phyloP scores from a whole-genome alignment of 768 basidiomycete species.

The Suillus occidentalis region DNA sequence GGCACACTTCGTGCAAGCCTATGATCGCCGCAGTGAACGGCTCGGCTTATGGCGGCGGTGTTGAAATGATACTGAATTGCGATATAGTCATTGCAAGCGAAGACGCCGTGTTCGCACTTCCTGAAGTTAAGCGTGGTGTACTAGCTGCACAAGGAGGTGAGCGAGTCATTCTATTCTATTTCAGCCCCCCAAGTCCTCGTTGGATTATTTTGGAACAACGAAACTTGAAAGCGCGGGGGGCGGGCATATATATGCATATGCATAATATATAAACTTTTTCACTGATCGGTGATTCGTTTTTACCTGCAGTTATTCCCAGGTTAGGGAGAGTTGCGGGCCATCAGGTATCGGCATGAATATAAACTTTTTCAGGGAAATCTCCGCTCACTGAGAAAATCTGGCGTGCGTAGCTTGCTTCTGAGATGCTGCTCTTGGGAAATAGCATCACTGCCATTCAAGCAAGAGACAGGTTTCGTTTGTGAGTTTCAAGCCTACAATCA shows the following conservation, averaged over 20 bases:
- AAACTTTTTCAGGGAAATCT: slow-evolving; percentile 9
- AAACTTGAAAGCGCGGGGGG: neutral
- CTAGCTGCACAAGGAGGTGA: slow-evolving; percentile 69
- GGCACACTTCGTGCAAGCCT: slow-evolving; percentile 62
- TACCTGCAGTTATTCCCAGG: slow-evolving; percentile 60
- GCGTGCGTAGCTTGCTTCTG: slow-evolving; percentile 61
- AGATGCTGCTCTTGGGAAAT: slow-evolving; percentile 73
- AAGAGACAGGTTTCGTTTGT: slow-evolving; percentile 73
- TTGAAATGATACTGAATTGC: slow-evolving; percentile 72
- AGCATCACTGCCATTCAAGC: slow-evolving; percentile 69
- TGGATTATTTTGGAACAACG: slow-evolving; percentile 3
- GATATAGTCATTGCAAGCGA: slow-evolving; percentile 72
- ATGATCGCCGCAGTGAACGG: slow-evolving; percentile 82
- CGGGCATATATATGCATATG: slow-evolving; percentile 8
- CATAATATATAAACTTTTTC: slow-evolving; percentile 4
- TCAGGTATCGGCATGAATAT: slow-evolving; percentile 49
- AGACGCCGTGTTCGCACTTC: slow-evolving; percentile 69
- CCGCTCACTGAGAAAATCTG: slow-evolving; percentile 18
- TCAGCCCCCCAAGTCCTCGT: neutral
- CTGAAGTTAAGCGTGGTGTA: slow-evolving; percentile 79
- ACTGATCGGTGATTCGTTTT: slow-evolving; percentile 14
- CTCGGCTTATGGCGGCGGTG: slow-evolving; percentile 66
- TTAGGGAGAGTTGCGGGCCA: slow-evolving; percentile 66
- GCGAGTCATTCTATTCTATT: slow-evolving; percentile 18
- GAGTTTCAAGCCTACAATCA: slow-evolving; percentile 32